Evolutionary conservation across 176 grass and related monocot genomes (phyloP).

Genomic region (Triticum dicoccoides): DNA sequence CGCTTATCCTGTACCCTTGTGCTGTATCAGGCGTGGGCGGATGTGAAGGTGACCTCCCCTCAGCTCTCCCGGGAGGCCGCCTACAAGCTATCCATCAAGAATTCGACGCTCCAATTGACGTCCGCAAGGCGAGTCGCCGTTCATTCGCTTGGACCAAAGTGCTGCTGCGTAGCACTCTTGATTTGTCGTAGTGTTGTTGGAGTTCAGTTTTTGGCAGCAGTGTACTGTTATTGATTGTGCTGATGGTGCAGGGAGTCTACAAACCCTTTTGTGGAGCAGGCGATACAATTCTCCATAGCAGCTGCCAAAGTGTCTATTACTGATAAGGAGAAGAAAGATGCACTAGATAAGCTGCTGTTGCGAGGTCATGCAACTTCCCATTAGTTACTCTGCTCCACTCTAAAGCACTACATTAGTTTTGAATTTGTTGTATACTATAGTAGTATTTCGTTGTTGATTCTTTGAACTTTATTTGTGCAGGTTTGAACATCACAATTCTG

Average conservation of each 20-base stretch:
- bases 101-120: conserved; percentile 60
- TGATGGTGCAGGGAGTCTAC: conserved; percentile 41
- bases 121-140: conserved; percentile 52
- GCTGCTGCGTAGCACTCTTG: background rate
- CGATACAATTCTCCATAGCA: conserved; percentile 71
- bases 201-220: background rate
- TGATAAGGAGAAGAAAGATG: conserved; percentile 60
- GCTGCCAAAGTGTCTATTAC: conserved; percentile 54
- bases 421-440: background rate
- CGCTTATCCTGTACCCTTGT: conserved; percentile 1
- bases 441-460: background rate
- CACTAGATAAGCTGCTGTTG: conserved; percentile 66
- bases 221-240: conserved; percentile 2
- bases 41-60: conserved; percentile 88
- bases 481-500: conserved; percentile 77
- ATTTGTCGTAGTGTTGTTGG: background rate
- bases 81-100: conserved; percentile 80
- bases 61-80: conserved; percentile 67
- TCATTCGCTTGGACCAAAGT: background rate
- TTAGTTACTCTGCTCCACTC: conserved; percentile 5
- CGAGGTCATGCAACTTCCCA: conserved; percentile 49
- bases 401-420: background rate
- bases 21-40: conserved; percentile 65
- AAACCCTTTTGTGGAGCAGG: conserved; percentile 96
- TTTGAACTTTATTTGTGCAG: conserved; percentile 37